Base-by-base conservation (phyloP, 495 filamentous ascomycete genomes). In the Neurospora africana region DNA sequence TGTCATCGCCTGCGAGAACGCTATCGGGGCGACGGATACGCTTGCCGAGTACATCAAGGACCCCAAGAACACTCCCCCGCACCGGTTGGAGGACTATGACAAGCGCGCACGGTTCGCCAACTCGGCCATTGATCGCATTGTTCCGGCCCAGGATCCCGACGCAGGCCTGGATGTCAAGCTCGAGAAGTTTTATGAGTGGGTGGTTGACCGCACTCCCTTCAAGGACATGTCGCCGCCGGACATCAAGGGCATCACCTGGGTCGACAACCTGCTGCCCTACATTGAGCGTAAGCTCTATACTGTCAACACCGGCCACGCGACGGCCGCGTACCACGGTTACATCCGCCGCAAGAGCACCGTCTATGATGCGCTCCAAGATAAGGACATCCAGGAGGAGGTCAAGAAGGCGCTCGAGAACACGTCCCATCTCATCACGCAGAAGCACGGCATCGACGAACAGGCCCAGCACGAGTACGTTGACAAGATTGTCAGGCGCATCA, bases 261-360 rank as follows among this genome's bases (percentile, higher is more conserved):
- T 98, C 65, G 89, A 92, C 75, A 88, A 98, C 85, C 87, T 99
- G 33, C 86, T 89, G 78, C 95, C 95, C 69, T 99, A 93, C 86
- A 98, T 98, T 78, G 94, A 99, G 88, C 94, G 95, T 82, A 99
- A 99, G 86, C 90, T 99, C 73, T 99, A 93, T 87, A 99, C 95
- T 21, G 95, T 99, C 86, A 99, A 99, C 88, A 98, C 95, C 33
- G 91, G 93, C 67, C 95, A 99, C 79, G 95, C 96, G 68, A 94
- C 94, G n/a, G 93, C 95, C 33, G 95, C 95, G 69, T 99, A 98
- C 87, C 94, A 93, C 81, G 95, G 95, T 58, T 89, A 95, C 85
- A 83, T 91, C 79, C 87, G 88, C 41, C 88, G 91, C 71, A 97
- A 95, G 86, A 84, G 86, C 77, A 94, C 89, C 39, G 93, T 99